phyloP scores from a whole-genome alignment of 2,329 filamentous ascomycete species.

The Ceratocystis ficicola region DNA sequence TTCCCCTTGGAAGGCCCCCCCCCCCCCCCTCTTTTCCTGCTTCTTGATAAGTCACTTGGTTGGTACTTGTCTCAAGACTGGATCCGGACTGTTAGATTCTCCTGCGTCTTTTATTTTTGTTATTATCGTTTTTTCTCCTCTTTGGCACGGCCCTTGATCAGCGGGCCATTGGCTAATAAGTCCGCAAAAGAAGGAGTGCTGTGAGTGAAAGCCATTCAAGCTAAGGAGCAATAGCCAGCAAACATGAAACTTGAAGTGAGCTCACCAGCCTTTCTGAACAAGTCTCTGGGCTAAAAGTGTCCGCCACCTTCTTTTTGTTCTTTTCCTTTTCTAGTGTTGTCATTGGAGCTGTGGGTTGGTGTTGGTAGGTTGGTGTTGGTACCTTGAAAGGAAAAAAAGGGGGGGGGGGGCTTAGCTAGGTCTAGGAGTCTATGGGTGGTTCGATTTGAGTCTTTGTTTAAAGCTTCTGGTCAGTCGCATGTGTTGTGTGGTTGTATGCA shows the following conservation, averaged over 20 bases:
- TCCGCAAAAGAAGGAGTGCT: background rate
- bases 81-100: background rate
- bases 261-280: background rate
- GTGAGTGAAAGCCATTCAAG: background rate
- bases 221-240: background rate
- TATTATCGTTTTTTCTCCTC: background rate
- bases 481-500: background rate
- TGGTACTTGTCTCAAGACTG: background rate
- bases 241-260: conserved; percentile 4
- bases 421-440: too few species aligned
- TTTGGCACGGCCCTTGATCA: conserved; percentile 1
- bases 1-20: too few species aligned
- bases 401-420: background rate
- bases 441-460: background rate
- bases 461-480: background rate
- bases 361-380: background rate
- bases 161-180: background rate
- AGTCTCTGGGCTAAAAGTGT: background rate
- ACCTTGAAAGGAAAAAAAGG: background rate
- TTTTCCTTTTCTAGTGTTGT: background rate
- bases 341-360: background rate
- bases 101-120: background rate
- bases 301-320: conserved; percentile 2
- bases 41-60: background rate
- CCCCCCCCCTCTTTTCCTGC: background rate